Percentiles rank a stretch among this genome's conserved stretches.
Conservation (phyloP, 331 rosid species). For the Erythrophleum ivorense region DNA sequence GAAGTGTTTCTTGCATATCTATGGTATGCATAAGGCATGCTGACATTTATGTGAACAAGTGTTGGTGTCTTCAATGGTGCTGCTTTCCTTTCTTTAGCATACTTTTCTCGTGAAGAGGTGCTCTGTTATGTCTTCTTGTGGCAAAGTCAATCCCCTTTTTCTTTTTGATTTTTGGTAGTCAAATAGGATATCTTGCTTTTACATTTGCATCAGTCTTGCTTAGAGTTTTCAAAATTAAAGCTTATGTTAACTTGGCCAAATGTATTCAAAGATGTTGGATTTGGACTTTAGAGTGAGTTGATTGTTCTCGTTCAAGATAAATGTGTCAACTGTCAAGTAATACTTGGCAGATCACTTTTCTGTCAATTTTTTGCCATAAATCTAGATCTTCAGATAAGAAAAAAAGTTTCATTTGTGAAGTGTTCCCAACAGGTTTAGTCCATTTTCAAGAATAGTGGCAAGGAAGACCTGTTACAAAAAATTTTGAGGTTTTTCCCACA, state of each 20-base stretch:
- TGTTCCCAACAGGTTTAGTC: no score
- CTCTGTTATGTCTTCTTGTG: not conserved
- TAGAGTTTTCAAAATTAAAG: not conserved
- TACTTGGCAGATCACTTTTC: not conserved
- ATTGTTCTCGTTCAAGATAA: not conserved
- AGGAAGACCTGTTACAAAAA: not conserved
- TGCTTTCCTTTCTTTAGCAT: not conserved
- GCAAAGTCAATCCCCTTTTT: not conserved
- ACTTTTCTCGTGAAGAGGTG: not conserved
- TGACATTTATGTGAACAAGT: not conserved
- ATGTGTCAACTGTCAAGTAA: not conserved
- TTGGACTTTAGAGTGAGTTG: not conserved
- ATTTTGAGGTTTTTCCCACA: not conserved
- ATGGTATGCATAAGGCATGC: constrained; percentile 19
- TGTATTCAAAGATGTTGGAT: not conserved
- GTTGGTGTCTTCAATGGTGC: not conserved
- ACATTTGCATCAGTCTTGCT: not conserved
- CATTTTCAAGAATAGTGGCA: not conserved
- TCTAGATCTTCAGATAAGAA: not conserved
- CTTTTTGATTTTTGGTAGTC: not conserved
- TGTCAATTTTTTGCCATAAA: not conserved
- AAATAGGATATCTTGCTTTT: not conserved
- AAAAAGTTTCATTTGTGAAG: not conserved
- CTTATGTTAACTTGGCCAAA: not conserved
- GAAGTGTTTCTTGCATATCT: constrained; percentile 29